These are phyloP conservation scores for Musa troglodytarum DNA, from an alignment of 176 grass and related monocot species.

Conservation along the genomic window DNA sequence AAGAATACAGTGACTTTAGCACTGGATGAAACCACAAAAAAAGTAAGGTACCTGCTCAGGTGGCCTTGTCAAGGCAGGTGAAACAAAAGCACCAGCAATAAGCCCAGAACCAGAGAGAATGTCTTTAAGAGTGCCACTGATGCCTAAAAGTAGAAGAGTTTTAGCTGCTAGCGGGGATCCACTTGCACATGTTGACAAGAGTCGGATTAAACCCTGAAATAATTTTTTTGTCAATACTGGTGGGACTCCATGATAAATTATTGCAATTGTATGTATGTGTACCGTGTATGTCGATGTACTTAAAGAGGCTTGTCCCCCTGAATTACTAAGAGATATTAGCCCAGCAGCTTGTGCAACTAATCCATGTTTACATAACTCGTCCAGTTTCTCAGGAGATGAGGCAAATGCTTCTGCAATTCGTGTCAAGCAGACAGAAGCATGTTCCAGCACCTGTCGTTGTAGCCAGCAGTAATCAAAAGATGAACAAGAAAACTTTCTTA, in stretches of 20 bases:
- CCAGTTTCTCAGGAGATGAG: slow-evolving; percentile 59
- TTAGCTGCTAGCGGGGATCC: slow-evolving; percentile 68
- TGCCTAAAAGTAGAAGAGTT: slow-evolving; percentile 76
- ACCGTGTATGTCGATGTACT: slow-evolving; percentile 85
- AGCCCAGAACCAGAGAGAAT: slow-evolving; percentile 73
- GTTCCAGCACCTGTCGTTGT: slow-evolving; percentile 54
- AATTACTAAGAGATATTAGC: slow-evolving; percentile 64
- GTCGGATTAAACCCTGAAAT: slow-evolving; percentile 67
- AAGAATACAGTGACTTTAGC: background rate
- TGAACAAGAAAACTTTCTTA: background rate
- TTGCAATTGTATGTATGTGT: background rate
- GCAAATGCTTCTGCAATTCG: slow-evolving; percentile 76
- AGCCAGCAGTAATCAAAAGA: background rate
- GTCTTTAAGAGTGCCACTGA: slow-evolving; percentile 80
- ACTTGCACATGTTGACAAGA: slow-evolving; percentile 68
- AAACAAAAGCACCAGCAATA: slow-evolving; percentile 49
- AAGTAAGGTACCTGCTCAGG: slow-evolving; percentile 55
- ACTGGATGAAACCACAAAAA: background rate
- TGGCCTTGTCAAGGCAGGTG: slow-evolving; percentile 63
- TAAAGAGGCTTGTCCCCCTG: slow-evolving; percentile 56
- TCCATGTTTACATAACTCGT: slow-evolving; percentile 75
- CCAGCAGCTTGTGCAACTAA: slow-evolving; percentile 72
- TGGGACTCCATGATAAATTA: background rate
- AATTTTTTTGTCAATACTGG: slow-evolving; percentile 4
- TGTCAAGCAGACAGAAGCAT: slow-evolving; percentile 77